Conservation (phyloP, 768 basidiomycete species). For the Termitomyces sp. region DNA sequence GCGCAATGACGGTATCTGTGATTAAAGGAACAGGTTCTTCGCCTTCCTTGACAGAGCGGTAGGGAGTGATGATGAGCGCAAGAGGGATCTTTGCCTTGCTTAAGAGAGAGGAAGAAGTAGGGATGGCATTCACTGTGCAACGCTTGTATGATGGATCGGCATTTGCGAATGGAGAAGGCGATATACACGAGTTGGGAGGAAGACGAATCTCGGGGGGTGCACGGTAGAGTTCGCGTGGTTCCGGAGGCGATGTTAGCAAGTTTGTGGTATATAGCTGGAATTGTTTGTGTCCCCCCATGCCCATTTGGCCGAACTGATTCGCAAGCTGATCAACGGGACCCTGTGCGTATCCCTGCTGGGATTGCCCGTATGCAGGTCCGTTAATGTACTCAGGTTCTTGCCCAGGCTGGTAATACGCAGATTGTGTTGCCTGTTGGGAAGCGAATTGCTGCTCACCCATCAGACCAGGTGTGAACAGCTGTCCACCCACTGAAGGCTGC, state of each 20-base stretch:
- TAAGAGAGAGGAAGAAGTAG: slow-evolving; percentile 81
- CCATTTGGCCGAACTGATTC: slow-evolving; percentile 89
- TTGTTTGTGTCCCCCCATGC: slow-evolving; percentile 69
- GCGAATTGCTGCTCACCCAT: slow-evolving; percentile 64
- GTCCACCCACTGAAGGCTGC: slow-evolving; percentile 34
- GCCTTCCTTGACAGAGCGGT: slow-evolving; percentile 79
- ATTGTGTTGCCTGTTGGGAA: slow-evolving; percentile 46
- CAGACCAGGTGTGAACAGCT: slow-evolving; percentile 85
- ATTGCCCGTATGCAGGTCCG: slow-evolving; percentile 32
- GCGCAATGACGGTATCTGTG: slow-evolving; percentile 90
- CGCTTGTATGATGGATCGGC: slow-evolving; percentile 91
- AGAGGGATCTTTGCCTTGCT: slow-evolving; percentile 89
- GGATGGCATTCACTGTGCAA: slow-evolving; percentile 86
- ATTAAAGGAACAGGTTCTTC: slow-evolving; percentile 86
- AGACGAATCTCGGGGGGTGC: slow-evolving; percentile 88
- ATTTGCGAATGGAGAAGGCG: slow-evolving; percentile 73
- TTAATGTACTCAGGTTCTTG: slow-evolving; percentile 45
- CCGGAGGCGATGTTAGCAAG: slow-evolving; percentile 87
- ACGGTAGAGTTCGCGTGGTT: slow-evolving; percentile 75
- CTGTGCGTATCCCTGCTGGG: slow-evolving; percentile 36
- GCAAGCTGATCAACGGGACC: slow-evolving; percentile 59
- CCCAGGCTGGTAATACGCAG: slow-evolving; percentile 35
- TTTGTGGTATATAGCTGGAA: slow-evolving; percentile 84
- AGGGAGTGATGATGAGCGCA: slow-evolving; percentile 85
- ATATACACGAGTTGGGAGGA: slow-evolving; percentile 78